phyloP scores from a whole-genome alignment of 805 yeast genomes.

The Grigorovia humatica region DNA sequence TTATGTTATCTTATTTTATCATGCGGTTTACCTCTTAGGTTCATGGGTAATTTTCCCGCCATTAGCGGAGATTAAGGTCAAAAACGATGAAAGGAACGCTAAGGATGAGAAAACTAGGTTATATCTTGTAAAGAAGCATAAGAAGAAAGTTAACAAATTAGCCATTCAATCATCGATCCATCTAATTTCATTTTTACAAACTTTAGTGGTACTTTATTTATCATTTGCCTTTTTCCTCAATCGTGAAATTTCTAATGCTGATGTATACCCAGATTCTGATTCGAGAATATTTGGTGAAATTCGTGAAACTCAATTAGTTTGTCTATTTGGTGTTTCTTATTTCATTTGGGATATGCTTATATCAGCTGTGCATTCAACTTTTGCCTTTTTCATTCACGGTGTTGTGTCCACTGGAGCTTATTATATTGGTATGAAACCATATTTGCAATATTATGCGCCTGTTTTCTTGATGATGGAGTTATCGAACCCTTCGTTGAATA shows the following conservation, averaged over 20 bases:
- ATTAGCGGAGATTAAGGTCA: conserved; percentile 10
- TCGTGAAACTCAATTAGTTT: conserved; percentile 20
- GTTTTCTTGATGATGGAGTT: conserved; percentile 72
- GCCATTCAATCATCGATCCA: conserved; percentile 36
- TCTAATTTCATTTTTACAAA: conserved; percentile 77
- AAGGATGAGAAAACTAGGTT: conserved; percentile 2
- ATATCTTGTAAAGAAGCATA: conserved; percentile 1
- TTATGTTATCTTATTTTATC: conserved; percentile 24
- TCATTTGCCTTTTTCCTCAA: conserved; percentile 14
- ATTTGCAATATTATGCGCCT: conserved; percentile 67
- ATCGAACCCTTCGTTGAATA: conserved; percentile 80
- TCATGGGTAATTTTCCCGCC: conserved; percentile 22
- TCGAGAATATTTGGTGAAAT: conserved; percentile 20
- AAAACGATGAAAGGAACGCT: conserved; percentile 7
- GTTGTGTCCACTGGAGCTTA: conserved; percentile 66
- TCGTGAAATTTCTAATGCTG: conserved; percentile 4
- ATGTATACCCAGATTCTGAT: conserved; percentile 11
- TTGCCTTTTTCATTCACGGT: conserved; percentile 63
- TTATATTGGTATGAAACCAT: conserved; percentile 53
- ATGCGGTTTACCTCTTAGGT: conserved; percentile 20
- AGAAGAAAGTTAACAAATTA: conserved; percentile 10
- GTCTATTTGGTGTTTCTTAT: conserved; percentile 53
- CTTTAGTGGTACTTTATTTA: conserved; percentile 49
- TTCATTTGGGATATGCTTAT: conserved; percentile 75
- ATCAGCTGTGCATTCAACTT: conserved; percentile 48